Base-by-base conservation (phyloP, 2,329 filamentous ascomycete species). In the Cladosporium sp. region DNA sequence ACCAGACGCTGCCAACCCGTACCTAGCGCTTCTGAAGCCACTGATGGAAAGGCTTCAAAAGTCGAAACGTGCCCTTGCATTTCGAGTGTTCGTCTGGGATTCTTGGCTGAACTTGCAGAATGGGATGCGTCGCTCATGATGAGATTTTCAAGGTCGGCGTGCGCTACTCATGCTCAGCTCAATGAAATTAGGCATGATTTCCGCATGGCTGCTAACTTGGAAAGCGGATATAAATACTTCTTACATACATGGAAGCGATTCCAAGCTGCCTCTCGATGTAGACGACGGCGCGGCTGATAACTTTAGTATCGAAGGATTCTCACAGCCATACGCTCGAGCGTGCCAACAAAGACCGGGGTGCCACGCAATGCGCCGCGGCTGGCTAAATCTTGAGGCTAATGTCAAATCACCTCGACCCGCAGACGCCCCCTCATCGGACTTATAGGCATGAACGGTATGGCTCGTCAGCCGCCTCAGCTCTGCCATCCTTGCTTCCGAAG, bases 271-370 rank as follows among this genome's bases (percentile, higher is more conserved):
- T 28, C 38, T 41, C 16, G 13, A 3, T n/a, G 38, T 10, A 18
- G 14, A 13, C 13, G 37, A 37, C 28, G 16, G 16, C 16, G 16
- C 16, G 16, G 16, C 16, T 18, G 28, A 34, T 8, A 16, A 34
- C 9, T 18, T 22, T 9, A 43, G 46, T 35, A 5, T 9, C 9
- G 48, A 43, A 50, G 40, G 48, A 50, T 43, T 14, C 14, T 6
- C n/a, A 6, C 14, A 38, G 16, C 34, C 16, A 18, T 42, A 13
- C 19, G 37, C 46, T 16, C 28, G 28, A 34, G 13, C 40, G 14
- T 19, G 31, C 13, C 9, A 19, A 50, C 46, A 50, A 50, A 50
- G 46, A 50, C 6, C 9, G 9, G 9, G 13, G 46, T 50, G 22
- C 8, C 40, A 43, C 46, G 34, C 41, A 16, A 37, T 35, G 22